Evolutionary conservation across 140 eudicot genomes (phyloP), one percentile per base, ranked within the genome.

Genomic region (Bidens hawaiensis): DNA sequence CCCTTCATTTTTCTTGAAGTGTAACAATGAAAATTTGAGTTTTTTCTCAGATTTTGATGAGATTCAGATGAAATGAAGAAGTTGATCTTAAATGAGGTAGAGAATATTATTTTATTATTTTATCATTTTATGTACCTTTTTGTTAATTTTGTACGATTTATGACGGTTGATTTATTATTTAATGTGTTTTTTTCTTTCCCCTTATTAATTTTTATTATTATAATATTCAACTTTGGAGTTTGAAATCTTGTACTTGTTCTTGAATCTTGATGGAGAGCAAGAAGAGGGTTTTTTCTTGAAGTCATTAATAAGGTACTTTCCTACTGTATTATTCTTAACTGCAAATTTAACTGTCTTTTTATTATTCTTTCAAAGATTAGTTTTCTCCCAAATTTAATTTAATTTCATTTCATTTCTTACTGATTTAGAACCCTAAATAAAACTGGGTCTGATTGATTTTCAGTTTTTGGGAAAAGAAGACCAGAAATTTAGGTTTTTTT

Each of bases 151-250:
- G 78, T 74, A 73, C 69, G 47, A 24, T 57, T 34, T 73, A 33
- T 47, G 54, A 72, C 33, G 60, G 47, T 72, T 73, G 72, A 65
- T 58, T 64, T 43, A 22, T 64, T 55, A 65, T 73, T 73, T 65
- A 65, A 55, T 56, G 48, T 74, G 78, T 36, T 66, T 40, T 22
- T 5, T 33, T 33, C 50, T 19, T 66, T 18, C 53, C 62, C 2
- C 41, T 17, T 30, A 58, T 64, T 72, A 26, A 26, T 24, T 22
- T 63, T 62, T 65, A 46, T 73, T 34, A 66, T 60, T 59, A 58
- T 47, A 73, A 55, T 58, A 65, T 58, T 74, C 56, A 49, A 36
- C 74, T 74, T 74, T 66, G 79, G 79, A 74, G 78, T 74, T 74
- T 59, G 68, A 73, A 60, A 49, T 65, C 40, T 4, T 74, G 78